Evolutionary conservation across 2,329 filamentous ascomycete genomes (phyloP).

Genomic region (Atkinsonella texensis): DNA sequence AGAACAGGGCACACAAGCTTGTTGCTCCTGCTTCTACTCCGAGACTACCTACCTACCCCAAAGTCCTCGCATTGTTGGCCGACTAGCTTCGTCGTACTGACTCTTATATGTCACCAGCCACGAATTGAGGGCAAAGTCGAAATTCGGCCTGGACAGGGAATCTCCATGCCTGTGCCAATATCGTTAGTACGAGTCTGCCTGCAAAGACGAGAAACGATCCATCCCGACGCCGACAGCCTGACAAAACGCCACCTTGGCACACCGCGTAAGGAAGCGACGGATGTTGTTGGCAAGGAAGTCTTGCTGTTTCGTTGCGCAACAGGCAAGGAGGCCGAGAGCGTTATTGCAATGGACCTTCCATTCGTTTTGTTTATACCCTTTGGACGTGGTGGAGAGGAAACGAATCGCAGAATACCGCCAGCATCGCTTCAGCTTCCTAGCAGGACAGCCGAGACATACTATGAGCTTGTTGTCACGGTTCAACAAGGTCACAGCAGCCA

Average conservation of each 20-base stretch:
- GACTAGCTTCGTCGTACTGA: not conserved
- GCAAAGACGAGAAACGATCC: constrained; percentile 88
- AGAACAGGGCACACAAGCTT: constrained; percentile 6
- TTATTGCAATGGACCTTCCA: constrained; percentile 91
- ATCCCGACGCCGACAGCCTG: constrained; percentile 88
- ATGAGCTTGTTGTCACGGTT: constrained; percentile 91
- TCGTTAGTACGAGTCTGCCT: constrained; percentile 91
- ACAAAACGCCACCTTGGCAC: constrained; percentile 85
- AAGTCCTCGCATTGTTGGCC: not conserved
- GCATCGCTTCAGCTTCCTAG: constrained; percentile 83
- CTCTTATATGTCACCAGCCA: constrained; percentile 44
- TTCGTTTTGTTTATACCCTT: constrained; percentile 97
- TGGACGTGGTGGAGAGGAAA: constrained; percentile 80
- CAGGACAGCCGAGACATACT: constrained; percentile 91
- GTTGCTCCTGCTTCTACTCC: not conserved
- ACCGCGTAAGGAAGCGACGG: constrained; percentile 78
- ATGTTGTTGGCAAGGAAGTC: constrained; percentile 93
- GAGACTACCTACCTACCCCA: not conserved
- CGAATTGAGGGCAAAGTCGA: constrained; percentile 97
- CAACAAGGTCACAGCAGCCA: constrained; percentile 82
- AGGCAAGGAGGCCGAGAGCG: constrained; percentile 74
- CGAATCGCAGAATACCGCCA: constrained; percentile 78
- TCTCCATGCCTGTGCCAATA: constrained; percentile 78
- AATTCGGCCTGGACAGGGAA: constrained; percentile 75
- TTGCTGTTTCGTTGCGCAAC: constrained; percentile 77